Percentiles rank a stretch among this genome's conserved stretches.
phyloP scores from a whole-genome alignment of 495 filamentous ascomycete genomes.

The Xanthoparmelia taractica region DNA sequence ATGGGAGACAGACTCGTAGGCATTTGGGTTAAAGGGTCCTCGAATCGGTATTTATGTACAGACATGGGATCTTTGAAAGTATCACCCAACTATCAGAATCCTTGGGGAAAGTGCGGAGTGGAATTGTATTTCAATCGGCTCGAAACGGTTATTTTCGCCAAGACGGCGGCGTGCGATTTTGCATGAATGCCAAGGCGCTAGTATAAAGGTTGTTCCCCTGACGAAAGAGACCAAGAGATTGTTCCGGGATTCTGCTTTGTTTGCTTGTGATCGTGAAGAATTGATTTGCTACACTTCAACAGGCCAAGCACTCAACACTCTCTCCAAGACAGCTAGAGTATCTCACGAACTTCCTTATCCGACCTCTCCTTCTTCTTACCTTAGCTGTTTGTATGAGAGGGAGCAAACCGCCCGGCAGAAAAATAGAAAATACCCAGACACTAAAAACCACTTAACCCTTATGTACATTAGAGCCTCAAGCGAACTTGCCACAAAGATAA shows the following conservation, averaged over 20 bases:
- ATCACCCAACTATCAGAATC: no score
- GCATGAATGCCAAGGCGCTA: constrained; percentile 10
- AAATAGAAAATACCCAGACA: no score
- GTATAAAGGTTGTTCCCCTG: constrained; percentile 9
- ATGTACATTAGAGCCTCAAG: no score
- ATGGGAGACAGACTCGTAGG: constrained; percentile 3
- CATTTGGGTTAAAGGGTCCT: constrained; percentile 1
- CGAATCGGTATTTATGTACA: background rate
- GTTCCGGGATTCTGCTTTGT: no score
- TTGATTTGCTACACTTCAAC: background rate
- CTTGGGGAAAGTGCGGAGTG: background rate
- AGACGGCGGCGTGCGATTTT: background rate
- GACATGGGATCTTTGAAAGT: background rate
- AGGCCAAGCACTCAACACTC: background rate
- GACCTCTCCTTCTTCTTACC: no score
- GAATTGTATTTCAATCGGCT: background rate
- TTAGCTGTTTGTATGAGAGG: no score
- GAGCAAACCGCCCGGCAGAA: no score
- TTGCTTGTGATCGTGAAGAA: background rate
- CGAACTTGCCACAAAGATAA: no score
- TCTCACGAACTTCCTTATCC: no score
- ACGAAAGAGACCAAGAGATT: no score
- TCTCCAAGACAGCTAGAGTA: no score
- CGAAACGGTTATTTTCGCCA: background rate
- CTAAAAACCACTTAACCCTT: no score